Base-by-base conservation (phyloP, 805 yeast genomes). In the Myxozyma sirexii region DNA sequence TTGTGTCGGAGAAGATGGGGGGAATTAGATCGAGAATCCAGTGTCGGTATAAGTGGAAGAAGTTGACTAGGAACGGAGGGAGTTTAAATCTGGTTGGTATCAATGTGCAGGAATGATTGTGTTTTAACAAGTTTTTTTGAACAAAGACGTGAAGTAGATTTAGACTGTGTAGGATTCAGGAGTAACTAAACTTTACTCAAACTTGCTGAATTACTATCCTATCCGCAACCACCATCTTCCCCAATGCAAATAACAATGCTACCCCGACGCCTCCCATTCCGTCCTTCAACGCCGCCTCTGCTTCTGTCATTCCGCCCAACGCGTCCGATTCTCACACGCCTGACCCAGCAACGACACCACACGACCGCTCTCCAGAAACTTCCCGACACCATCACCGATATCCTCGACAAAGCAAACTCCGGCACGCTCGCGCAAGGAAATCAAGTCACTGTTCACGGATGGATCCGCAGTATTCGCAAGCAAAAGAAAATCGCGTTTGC, bases 1-100 rank as follows among this genome's bases (percentile, higher is more conserved):
- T 84, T 4, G 96, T 93, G 2, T 85, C 93, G 69, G 98, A 93
- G 71, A 77, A 82, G 51, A 90, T 93, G 96, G 86, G 89, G 35
- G 97, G 97, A 2, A 78, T 84, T 1, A 81, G 98, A 63, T 88
- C 96, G 1, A 80, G 98, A 67, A 92, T 93, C 65, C 98, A 93
- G 74, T 92, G 97, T 72, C 82, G 98, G 60, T 93, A 93, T 74
- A 93, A 93, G 72, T 93, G 97, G 97, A 87, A 87, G 70, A 93
- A 92, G 74, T 35, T 61, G 41, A 61, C 46, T 17, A 38, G 54
- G n/a, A 23, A 43, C 19, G 59, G 38, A 24, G 42, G 27, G 26
- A 24, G 35, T 23, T 24, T 44, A 35, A 27, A 27, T n/a, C 24
- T 44, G 48, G 21, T 44, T 44, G 31, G 35, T 8, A 24, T 44